A percentile compares a stretch with the other conserved stretches of the same genome.
These are phyloP conservation scores for Parachaetomium inaequale DNA, from an alignment of 495 filamentous ascomycete species.

Conservation along the genomic window DNA sequence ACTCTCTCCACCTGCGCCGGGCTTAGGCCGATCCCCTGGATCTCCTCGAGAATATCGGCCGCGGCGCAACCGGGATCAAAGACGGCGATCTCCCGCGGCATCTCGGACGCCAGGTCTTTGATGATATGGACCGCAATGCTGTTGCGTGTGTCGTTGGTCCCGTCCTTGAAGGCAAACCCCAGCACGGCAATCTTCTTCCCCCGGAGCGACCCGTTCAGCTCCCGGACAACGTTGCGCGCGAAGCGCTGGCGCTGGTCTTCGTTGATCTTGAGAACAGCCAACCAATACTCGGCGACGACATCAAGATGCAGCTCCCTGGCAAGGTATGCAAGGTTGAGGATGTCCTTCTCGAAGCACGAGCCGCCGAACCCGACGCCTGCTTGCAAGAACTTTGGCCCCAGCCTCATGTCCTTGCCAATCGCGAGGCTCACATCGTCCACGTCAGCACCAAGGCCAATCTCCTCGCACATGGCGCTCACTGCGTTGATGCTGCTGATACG, in stretches of 20 bases:
- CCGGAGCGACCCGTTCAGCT: conserved; percentile 64
- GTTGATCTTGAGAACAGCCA: conserved; percentile 68
- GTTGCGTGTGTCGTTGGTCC: conserved; percentile 75
- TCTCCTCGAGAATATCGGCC: conserved; percentile 40
- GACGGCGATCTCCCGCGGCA: conserved; percentile 61
- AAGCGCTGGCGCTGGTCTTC: conserved; percentile 71
- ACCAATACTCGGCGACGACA: conserved; percentile 77
- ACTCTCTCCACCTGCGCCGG: conserved; percentile 37
- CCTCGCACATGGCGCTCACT: conserved; percentile 75
- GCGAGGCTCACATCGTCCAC: conserved; percentile 67
- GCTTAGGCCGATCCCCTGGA: conserved; percentile 36
- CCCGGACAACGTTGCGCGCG: conserved; percentile 57
- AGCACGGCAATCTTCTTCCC: conserved; percentile 71
- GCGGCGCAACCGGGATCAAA: conserved; percentile 67
- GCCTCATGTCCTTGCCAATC: conserved; percentile 67
- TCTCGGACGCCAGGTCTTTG: conserved; percentile 59
- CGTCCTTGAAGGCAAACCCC: conserved; percentile 79
- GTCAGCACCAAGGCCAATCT: conserved; percentile 61
- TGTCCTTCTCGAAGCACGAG: conserved; percentile 80
- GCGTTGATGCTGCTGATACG: conserved; percentile 82
- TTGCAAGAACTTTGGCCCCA: conserved; percentile 72
- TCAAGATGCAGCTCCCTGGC: conserved; percentile 64
- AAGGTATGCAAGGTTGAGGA: conserved; percentile 71
- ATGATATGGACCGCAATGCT: conserved; percentile 67
- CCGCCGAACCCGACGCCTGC: conserved; percentile 77